Evolutionary conservation across 2,329 filamentous ascomycete genomes (phyloP).

Genomic region (Beauveria australis): DNA sequence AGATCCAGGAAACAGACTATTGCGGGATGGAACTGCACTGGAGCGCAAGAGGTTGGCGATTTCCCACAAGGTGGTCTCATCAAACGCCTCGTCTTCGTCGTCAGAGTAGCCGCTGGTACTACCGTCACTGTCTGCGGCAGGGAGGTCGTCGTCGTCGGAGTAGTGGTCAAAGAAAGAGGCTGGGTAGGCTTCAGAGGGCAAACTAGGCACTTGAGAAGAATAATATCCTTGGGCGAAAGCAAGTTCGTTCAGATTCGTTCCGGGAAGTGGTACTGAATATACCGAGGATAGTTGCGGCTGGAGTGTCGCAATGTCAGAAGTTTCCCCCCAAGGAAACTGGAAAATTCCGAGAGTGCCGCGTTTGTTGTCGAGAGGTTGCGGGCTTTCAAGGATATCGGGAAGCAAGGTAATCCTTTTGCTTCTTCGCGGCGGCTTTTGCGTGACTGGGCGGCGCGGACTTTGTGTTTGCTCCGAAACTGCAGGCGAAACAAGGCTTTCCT

Average conservation of each 20-base stretch:
- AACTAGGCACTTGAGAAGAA: constrained; percentile 7
- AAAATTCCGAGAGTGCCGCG: constrained; percentile 55
- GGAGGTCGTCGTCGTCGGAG: constrained; percentile 42
- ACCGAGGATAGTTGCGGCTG: constrained; percentile 26
- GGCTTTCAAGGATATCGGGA: constrained; percentile 56
- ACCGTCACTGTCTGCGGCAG: constrained; percentile 26
- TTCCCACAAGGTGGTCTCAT: constrained; percentile 55
- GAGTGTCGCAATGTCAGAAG: constrained; percentile 45
- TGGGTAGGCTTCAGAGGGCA: constrained; percentile 29
- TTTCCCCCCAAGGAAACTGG: constrained; percentile 59
- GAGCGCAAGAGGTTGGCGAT: constrained; percentile 52
- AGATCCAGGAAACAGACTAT: constrained; percentile 37
- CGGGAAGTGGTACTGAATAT: constrained; percentile 37
- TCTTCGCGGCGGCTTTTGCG: constrained; percentile 45
- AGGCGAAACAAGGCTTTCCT: not conserved
- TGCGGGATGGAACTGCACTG: constrained; percentile 41
- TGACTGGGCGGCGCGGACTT: constrained; percentile 32
- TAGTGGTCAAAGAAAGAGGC: constrained; percentile 54
- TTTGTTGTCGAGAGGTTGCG: constrained; percentile 49
- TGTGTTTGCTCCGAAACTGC: constrained; percentile 4
- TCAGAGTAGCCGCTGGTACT: constrained; percentile 25
- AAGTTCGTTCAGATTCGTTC: constrained; percentile 33
- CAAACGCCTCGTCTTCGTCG: constrained; percentile 44
- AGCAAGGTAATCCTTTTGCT: constrained; percentile 50
- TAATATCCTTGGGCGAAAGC: constrained; percentile 1